These are phyloP conservation scores for Solanum clarkiae DNA, from an alignment of 257 asterid species.

Conservation along the genomic window DNA sequence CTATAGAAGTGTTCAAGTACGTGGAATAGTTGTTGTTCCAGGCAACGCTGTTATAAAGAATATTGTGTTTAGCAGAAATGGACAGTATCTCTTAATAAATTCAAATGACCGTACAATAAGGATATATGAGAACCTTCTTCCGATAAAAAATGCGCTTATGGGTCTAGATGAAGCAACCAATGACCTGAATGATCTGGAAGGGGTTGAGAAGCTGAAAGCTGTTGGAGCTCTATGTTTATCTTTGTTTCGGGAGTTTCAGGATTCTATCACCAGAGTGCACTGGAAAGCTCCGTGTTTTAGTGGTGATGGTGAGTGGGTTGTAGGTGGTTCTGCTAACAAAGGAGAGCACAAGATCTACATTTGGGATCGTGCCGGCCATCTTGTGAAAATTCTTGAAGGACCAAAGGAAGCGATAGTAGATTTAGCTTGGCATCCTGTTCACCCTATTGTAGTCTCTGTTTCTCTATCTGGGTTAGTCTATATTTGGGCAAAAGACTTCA, in stretches of 20 bases:
- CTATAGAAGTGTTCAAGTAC: slow-evolving; percentile 29
- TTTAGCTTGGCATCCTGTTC: slow-evolving; percentile 93
- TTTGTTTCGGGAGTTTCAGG: slow-evolving; percentile 73
- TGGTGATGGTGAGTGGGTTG: slow-evolving; percentile 95
- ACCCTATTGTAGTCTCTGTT: slow-evolving; percentile 76
- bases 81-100: slow-evolving; percentile 75
- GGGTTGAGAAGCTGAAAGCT: slow-evolving; percentile 47
- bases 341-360: slow-evolving; percentile 97
- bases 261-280: slow-evolving; percentile 74
- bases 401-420: slow-evolving; percentile 87
- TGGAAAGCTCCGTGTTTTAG: slow-evolving; percentile 97
- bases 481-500: slow-evolving; percentile 96
- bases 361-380: slow-evolving; percentile 92
- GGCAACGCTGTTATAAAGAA: slow-evolving; percentile 71
- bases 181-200: slow-evolving; percentile 35
- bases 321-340: slow-evolving; percentile 91
- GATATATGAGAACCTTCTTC: slow-evolving; percentile 73
- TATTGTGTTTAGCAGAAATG: slow-evolving; percentile 68
- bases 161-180: slow-evolving; percentile 24
- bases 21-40: slow-evolving; percentile 48
- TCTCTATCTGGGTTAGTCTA: slow-evolving; percentile 75
- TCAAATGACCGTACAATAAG: slow-evolving; percentile 76
- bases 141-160: slow-evolving; percentile 42
- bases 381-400: slow-evolving; percentile 90
- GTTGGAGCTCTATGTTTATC: slow-evolving; percentile 59